Percentiles rank a stretch among this genome's conserved stretches.
Conservation (phyloP, 805 yeast genomes). For the Candida silvatica region DNA sequence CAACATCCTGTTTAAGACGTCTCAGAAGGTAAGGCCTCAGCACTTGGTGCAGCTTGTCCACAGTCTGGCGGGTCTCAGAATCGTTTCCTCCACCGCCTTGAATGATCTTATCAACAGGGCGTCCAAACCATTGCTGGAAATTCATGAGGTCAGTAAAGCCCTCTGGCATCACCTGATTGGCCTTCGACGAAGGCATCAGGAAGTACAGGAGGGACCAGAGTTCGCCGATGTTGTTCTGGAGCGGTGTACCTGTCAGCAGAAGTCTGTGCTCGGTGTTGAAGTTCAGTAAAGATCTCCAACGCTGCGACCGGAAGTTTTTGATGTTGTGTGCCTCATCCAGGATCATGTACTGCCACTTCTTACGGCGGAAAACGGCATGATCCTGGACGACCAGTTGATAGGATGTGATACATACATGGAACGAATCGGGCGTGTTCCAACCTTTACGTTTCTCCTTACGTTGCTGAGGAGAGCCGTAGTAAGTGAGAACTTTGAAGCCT, state of each 20-base stretch:
- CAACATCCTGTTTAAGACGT: conserved; percentile 92
- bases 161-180: conserved; percentile 65
- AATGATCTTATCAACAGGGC: conserved; percentile 87
- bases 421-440: conserved; percentile 94
- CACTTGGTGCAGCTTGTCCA: conserved; percentile 84
- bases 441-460: conserved; percentile 94
- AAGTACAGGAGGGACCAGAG: conserved; percentile 93
- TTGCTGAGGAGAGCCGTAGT: conserved; percentile 95
- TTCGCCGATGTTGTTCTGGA: conserved; percentile 91
- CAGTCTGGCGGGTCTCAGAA: conserved; percentile 79
- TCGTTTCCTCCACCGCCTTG: conserved; percentile 63
- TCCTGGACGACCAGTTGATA: conserved; percentile 97
- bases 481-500: conserved; percentile 90
- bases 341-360: conserved; percentile 94
- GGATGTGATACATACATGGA: conserved; percentile 95
- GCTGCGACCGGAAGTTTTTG: conserved; percentile 88
- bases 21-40: conserved; percentile 86
- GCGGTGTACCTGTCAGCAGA: conserved; percentile 91
- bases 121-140: conserved; percentile 98
- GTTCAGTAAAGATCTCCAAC: conserved; percentile 94
- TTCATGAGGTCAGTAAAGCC: conserved; percentile 96
- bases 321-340: conserved; percentile 97
- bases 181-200: conserved; percentile 83
- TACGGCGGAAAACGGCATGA: conserved; percentile 85
- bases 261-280: conserved; percentile 88